phyloP scores from a whole-genome alignment of 768 basidiomycete species.

The Rhodotorula sphaerocarpa region DNA sequence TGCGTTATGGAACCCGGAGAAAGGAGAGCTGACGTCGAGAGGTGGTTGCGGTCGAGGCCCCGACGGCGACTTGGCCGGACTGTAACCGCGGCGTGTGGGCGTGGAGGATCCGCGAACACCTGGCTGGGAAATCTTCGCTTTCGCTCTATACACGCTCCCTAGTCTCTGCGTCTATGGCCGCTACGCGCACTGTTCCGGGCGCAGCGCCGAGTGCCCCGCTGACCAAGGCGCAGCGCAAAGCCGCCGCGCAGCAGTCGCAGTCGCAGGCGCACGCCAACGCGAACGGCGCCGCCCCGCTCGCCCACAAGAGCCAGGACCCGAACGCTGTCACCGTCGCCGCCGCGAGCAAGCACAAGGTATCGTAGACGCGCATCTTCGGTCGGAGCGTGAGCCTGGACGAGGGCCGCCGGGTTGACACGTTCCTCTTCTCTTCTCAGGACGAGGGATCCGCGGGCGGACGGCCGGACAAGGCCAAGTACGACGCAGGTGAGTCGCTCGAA shows the following conservation, averaged over 20 bases:
- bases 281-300: neutral
- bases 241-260: neutral
- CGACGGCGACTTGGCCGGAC: too few species aligned
- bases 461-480: slow-evolving; percentile 21
- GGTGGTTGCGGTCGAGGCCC: too few species aligned
- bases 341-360: slow-evolving; percentile 16
- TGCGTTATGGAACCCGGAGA: too few species aligned
- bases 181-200: neutral
- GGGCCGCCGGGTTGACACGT: neutral
- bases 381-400: neutral
- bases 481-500: slow-evolving; percentile 5
- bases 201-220: neutral
- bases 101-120: too few species aligned
- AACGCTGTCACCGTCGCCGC: slow-evolving; percentile 14
- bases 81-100: too few species aligned
- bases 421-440: neutral
- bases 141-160: too few species aligned
- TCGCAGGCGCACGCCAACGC: slow-evolving; percentile 2
- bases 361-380: neutral
- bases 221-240: slow-evolving; percentile 9
- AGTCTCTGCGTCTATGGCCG: too few species aligned
- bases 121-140: too few species aligned
- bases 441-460: neutral
- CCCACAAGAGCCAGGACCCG: slow-evolving; percentile 14
- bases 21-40: too few species aligned